Evolutionary conservation across 257 asterid species (phyloP).

Genomic region (Nicotiana noctiflora): DNA sequence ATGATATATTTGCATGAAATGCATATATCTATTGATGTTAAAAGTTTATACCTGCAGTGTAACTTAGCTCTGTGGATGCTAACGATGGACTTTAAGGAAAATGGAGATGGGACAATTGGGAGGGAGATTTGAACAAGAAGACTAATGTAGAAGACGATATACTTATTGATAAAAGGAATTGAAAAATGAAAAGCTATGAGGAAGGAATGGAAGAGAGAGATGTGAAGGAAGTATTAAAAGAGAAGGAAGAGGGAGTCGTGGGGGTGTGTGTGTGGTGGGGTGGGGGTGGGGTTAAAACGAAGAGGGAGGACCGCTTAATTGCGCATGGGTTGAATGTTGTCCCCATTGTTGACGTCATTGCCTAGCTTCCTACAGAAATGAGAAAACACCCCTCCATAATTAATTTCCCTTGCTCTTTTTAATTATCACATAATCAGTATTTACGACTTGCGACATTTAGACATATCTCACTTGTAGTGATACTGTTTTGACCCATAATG

Average conservation of each 20-base stretch:
- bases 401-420: not conserved
- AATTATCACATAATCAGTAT: not conserved
- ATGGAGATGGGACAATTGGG: not conserved
- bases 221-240: conserved; percentile 14
- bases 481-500: too few relatives aligned
- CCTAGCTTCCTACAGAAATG: conserved; percentile 16
- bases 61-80: conserved; percentile 11
- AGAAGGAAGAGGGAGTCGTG: not conserved
- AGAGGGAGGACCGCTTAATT: conserved; percentile 50
- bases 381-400: not conserved
- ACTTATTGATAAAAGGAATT: not conserved
- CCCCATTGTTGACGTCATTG: conserved; percentile 48
- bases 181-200: not conserved
- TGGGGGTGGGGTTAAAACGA: not conserved
- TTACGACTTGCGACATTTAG: too few relatives aligned
- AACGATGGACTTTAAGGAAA: not conserved
- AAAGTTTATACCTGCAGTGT: conserved; percentile 1
- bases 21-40: not conserved
- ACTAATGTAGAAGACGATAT: conserved; percentile 20
- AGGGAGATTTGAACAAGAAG: conserved; percentile 8
- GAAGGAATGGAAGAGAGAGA: not conserved
- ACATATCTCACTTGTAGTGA: too few relatives aligned
- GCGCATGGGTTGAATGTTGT: conserved; percentile 60
- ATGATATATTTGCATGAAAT: not conserved
- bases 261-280: too few relatives aligned